Evolutionary conservation across 108 stramenopile species (phyloP).

Genomic region (Nannochloropsis oceanica): DNA sequence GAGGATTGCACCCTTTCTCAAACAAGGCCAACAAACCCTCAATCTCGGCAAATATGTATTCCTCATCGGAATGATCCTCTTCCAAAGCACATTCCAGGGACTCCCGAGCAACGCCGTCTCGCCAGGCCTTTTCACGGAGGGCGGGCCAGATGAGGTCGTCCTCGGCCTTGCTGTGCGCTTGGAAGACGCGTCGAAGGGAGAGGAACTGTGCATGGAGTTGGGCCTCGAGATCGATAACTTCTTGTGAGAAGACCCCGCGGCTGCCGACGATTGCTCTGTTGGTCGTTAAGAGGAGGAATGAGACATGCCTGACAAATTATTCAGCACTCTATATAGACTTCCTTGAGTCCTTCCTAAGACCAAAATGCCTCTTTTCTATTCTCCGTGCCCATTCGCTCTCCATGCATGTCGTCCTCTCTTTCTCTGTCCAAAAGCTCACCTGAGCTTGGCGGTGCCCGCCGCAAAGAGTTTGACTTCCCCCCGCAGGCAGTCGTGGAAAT

Average conservation of each 20-base stretch:
- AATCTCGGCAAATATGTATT: slow-evolving; percentile 63
- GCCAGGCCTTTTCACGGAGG: slow-evolving; percentile 42
- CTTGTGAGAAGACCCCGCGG: not conserved
- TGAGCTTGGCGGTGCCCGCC: not conserved
- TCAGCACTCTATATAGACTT: too few relatives aligned
- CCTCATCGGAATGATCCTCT: slow-evolving; percentile 78
- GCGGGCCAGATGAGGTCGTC: slow-evolving; percentile 93
- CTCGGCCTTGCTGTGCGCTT: slow-evolving; percentile 80
- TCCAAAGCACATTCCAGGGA: slow-evolving; percentile 57
- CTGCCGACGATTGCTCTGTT: not conserved
- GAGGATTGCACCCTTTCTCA: not conserved
- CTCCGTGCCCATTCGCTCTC: too few relatives aligned
- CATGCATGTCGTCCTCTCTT: not conserved
- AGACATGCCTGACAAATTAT: not conserved
- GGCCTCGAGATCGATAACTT: not conserved
- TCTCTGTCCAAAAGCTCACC: not conserved
- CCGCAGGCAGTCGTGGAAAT: slow-evolving; percentile 1
- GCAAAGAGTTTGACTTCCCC: not conserved
- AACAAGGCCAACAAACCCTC: slow-evolving; percentile 43
- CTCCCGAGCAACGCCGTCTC: slow-evolving; percentile 6
- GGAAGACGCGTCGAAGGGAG: slow-evolving; percentile 81
- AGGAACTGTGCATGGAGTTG: slow-evolving; percentile 50
- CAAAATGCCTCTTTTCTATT: too few relatives aligned
- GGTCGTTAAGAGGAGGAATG: not conserved
- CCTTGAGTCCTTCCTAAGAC: too few relatives aligned